Evolutionary conservation across 306 rosid species (phyloP), one percentile per base, ranked within the genome.

Genomic region (Hippophae gyantsensis): DNA sequence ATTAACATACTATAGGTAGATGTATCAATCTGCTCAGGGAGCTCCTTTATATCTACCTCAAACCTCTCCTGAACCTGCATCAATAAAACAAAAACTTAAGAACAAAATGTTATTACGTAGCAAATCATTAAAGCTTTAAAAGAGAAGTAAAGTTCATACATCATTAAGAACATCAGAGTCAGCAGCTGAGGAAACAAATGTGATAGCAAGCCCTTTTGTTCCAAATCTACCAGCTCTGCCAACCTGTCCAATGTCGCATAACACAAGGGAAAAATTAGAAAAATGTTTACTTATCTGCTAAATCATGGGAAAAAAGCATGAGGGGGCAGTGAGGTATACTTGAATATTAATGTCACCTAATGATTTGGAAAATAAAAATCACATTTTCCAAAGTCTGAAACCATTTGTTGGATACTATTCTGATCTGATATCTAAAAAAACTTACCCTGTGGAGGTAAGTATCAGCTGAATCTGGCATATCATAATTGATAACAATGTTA

Each of bases 171-270:
- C 96, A 60, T 85, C 95, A 7, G 88, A 85, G 67, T 92, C 99
- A 10, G 93, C 69, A 48, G 95, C 80, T 47, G 94, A 93, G 23
- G 99, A 88, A 55, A 93, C 97, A 62, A 93, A 93, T 50, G 99
- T 93, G 56, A 93, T 93, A 13, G 99, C 99, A 70, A 93, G 97
- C 56, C 99, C 99, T 70, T 93, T 93, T 62, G 99, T 93, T 26
- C 99, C 99, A 48, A 93, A 93, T 67, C 99, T 79, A 59, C 99
- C 99, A 75, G 99, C 99, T 72, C 97, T 84, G 8, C 99, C 99
- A 47, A 93, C 99, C 99, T 93, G 73, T 56, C 10, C 38, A 52
- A 40, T 14, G 44, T 26, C 47, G 48, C 41, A 5, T 43, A 56
- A 41, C 2, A 63, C 38, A 49, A 32, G 14, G 10, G 14, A 26